Evolutionary conservation across 768 basidiomycete genomes (phyloP).

Genomic region (Ramaria sp.): DNA sequence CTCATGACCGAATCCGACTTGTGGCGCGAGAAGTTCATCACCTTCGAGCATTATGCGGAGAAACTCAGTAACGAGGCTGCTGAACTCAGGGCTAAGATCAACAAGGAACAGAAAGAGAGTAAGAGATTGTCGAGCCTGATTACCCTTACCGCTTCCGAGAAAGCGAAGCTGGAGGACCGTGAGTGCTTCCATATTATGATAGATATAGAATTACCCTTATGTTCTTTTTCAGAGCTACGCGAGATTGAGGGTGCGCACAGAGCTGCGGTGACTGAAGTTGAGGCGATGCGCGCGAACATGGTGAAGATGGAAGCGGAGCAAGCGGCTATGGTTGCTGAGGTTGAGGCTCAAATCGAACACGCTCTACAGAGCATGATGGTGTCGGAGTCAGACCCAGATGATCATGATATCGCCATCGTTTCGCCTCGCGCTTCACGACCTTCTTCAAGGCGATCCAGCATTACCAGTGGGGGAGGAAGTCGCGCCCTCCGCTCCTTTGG

Average conservation of each 20-base stretch:
- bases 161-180: constrained; percentile 70
- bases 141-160: constrained; percentile 67
- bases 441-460: constrained; percentile 50
- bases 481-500: constrained; percentile 55
- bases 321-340: constrained; percentile 85
- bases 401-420: constrained; percentile 55
- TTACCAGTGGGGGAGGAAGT: constrained; percentile 35
- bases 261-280: constrained; percentile 71
- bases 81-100: constrained; percentile 78
- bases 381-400: constrained; percentile 68
- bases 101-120: constrained; percentile 84
- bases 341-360: constrained; percentile 83
- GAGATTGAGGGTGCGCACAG: constrained; percentile 77
- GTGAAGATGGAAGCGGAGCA: constrained; percentile 82
- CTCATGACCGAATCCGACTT: constrained; percentile 84
- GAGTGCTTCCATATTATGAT: constrained; percentile 21
- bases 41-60: constrained; percentile 91
- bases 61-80: constrained; percentile 78
- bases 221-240: constrained; percentile 43
- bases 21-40: constrained; percentile 90
- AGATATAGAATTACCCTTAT: neutral
- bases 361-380: constrained; percentile 66
- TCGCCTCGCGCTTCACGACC: constrained; percentile 35
- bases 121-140: constrained; percentile 74
- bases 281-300: constrained; percentile 76